Evolutionary conservation across 495 filamentous ascomycete species (phyloP).

Genomic region (Jackrogersella multiformis): DNA sequence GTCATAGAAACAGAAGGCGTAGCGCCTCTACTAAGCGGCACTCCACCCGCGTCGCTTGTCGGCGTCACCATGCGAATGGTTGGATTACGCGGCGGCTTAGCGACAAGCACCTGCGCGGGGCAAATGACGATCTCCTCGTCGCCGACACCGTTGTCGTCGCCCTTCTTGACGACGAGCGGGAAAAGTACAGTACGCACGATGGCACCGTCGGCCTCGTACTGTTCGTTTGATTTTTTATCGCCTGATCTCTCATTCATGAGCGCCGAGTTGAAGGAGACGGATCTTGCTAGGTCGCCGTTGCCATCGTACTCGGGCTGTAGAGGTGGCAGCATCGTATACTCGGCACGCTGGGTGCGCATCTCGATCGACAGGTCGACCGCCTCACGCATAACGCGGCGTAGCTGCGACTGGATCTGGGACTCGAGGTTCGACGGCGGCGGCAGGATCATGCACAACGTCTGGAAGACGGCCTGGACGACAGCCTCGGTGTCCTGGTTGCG

Average conservation of each 20-base stretch:
- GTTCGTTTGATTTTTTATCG: constrained; percentile 68
- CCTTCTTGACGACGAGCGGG: constrained; percentile 93
- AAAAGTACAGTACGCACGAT: constrained; percentile 91
- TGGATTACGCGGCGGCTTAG: constrained; percentile 35
- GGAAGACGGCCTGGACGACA: constrained; percentile 84
- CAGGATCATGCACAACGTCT: constrained; percentile 78
- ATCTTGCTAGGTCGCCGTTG: constrained; percentile 83
- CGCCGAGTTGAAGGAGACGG: constrained; percentile 84
- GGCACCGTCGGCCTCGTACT: constrained; percentile 76
- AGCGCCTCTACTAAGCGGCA: constrained; percentile 41
- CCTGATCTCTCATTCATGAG: constrained; percentile 93
- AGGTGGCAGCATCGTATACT: constrained; percentile 97
- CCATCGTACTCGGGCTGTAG: constrained; percentile 95
- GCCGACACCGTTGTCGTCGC: constrained; percentile 82
- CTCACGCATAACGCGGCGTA: constrained; percentile 81
- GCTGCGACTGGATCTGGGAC: constrained; percentile 75
- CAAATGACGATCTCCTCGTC: constrained; percentile 93
- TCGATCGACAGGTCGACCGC: constrained; percentile 90
- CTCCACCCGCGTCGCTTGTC: constrained; percentile 44
- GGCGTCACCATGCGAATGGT: constrained; percentile 45
- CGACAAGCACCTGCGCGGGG: constrained; percentile 91
- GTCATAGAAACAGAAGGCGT: constrained; percentile 32
- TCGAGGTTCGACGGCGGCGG: constrained; percentile 82
- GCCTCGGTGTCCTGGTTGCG: constrained; percentile 87
- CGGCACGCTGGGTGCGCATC: constrained; percentile 94